phyloP scores from a whole-genome alignment of 352 stramenopile species.

The Phytophthora pisi region DNA sequence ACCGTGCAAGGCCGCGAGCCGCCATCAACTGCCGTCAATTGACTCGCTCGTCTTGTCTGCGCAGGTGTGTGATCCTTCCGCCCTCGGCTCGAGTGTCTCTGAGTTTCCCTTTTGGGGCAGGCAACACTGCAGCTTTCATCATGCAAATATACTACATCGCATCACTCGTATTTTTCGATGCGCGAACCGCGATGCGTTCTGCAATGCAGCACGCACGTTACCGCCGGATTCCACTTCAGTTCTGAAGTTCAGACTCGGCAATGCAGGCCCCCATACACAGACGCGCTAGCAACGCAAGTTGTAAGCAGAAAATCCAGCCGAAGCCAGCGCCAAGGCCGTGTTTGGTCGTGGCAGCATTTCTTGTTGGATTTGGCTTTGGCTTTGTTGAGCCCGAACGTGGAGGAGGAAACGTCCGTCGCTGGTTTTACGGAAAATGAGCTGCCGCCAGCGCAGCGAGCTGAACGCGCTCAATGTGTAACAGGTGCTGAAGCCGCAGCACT shows the following conservation, averaged over 20 bases:
- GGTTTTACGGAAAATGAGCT: constrained; percentile 29
- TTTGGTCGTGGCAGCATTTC: constrained; percentile 3
- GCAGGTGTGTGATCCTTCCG: constrained; percentile 7
- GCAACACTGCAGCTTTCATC: background rate
- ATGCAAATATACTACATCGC: background rate
- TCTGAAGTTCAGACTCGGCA: background rate
- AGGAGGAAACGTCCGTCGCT: constrained; percentile 15
- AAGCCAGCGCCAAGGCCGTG: background rate
- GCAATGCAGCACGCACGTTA: constrained; percentile 1
- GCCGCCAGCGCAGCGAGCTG: constrained; percentile 2
- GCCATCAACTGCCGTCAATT: background rate
- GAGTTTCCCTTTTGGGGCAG: too few relatives aligned
- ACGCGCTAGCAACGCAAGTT: background rate
- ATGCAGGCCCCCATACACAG: background rate
- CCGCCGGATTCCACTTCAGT: background rate
- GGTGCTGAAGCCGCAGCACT: constrained; percentile 4
- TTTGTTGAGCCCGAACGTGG: background rate
- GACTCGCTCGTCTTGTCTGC: background rate
- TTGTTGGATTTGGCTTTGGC: background rate
- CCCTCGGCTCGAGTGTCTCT: background rate
- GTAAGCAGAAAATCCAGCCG: constrained; percentile 19
- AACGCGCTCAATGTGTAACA: constrained; percentile 11
- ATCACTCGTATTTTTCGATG: background rate
- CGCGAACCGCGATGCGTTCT: background rate
- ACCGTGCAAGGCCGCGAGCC: constrained; percentile 3